Base-by-base conservation (phyloP, 2,329 filamentous ascomycete species). In the Aspergillus fumigatiaffinis region DNA sequence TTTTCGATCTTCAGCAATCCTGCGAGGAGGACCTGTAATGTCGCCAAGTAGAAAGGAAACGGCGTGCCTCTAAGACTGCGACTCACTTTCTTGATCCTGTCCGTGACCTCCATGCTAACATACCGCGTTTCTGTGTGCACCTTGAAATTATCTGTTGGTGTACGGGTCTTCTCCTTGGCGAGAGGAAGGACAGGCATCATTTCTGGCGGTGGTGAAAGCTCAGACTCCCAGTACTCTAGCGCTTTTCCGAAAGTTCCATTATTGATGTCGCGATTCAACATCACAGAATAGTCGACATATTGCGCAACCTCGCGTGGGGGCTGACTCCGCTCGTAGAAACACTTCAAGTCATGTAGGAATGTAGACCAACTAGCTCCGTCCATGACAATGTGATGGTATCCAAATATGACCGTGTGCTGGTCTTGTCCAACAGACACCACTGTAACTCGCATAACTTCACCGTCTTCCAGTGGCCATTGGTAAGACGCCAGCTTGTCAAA, bases 301-400 rank as follows among this genome's bases (percentile, higher is more conserved):
- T 61, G 25, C 25, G 25, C 25, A 25, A 25, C 25, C 25, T 25
- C 25, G 25, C 25, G 25, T 25, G 3, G 25, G 42, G 26, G 42
- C 42, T 26, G 46, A n/a, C 5, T 51, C 21, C 2, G 6, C 9
- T 28, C 17, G 57, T 12, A 51, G 20, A 8, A 25, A 25, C 9
- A 17, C 1, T 52, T 21, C 14, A 62, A 21, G 28, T 62, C 58
- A 17, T 21, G 6, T 0, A 62, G 29, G n/a, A 60, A 42, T 5
- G 54, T 25, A 4, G 41, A 12, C 35, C 50, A 56, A 44, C 60
- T 60, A 20, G 53, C 29, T 3, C 59, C 59, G 38, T 62, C 60
- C 54, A 60, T 60, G 53, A 54, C 50, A 25, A 65, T 65, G 38
- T 65, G 60, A 25, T 65, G 60, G 42, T 54, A 55, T 17, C 50